Base-by-base conservation (phyloP, 805 yeast genomes). In the Lipomyces orientalis region DNA sequence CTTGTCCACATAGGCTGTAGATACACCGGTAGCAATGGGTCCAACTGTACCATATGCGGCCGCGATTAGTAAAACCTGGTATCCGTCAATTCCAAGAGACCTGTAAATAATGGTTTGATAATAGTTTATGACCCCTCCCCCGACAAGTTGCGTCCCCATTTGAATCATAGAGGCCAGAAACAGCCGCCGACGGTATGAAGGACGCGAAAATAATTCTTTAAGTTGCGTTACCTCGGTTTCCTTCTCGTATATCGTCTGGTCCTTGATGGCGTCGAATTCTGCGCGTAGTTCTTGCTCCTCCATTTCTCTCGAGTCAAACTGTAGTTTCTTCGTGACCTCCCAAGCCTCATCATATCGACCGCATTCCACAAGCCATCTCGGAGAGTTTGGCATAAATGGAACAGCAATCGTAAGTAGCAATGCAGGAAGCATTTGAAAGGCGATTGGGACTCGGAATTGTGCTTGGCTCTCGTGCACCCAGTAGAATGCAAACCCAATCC, bases 361-460 rank as follows among this genome's bases (percentile, higher is more conserved):
- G 71, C 85, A 79, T 69, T 84, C 83, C 1, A 79, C 79, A n/a
- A 80, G 73, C 82, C 82, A 80, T 59, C 82, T 73, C 2, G 82
- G 82, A 1, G 82, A 80, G 66, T 79, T 81, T 56, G 73, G 74
- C 39, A 79, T 71, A 60, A 77, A 64, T 25, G 74, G 62, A 72
- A 86, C 65, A 76, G 84, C 81, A 71, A 84, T 31, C 69, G 80
- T 70, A 77, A 84, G 65, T 70, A 88, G 39, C 73, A 82, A 39
- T 73, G 82, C 80, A 76, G 91, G 81, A 76, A 87, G 67, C 75
- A 83, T 77, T 79, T 84, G 81, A 79, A 89, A 54, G 73, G 85
- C 79, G 89, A 92, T 81, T 67, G 86, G 89, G 25, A 86, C 75
- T 74, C 93, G 82, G 84, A 89, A 89, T 59, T 89, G 83, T 55